These are phyloP conservation scores for Rhizopogon parksii DNA, from an alignment of 1,284 basidiomycete genomes.

Conservation along the genomic window DNA sequence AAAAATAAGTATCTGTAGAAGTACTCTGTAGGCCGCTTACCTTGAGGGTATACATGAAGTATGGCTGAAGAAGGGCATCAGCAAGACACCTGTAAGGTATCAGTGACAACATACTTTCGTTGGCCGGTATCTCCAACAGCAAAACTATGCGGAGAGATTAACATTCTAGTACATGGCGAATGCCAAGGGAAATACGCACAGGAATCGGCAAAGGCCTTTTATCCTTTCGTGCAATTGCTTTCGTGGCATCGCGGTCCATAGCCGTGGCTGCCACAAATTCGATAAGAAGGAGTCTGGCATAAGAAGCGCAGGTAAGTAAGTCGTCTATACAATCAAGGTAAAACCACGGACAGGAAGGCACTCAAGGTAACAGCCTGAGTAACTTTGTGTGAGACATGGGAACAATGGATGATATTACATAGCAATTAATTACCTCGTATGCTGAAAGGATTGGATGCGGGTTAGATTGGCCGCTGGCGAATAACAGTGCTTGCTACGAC, in stretches of 20 bases:
- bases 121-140: slow-evolving; percentile 71
- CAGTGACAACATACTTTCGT: slow-evolving; percentile 49
- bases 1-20: slow-evolving; percentile 1
- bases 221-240: slow-evolving; percentile 72
- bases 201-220: slow-evolving; percentile 72
- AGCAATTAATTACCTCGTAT: slow-evolving; percentile 28
- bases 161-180: background rate
- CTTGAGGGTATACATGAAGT: slow-evolving; percentile 86
- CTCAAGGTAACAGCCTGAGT: slow-evolving; percentile 68
- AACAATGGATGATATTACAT: slow-evolving; percentile 18
- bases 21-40: slow-evolving; percentile 30
- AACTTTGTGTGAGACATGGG: slow-evolving; percentile 23
- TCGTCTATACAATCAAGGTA: slow-evolving; percentile 17
- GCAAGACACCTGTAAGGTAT: slow-evolving; percentile 4
- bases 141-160: slow-evolving; percentile 40
- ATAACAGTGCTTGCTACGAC: slow-evolving; percentile 17
- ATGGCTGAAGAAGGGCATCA: slow-evolving; percentile 39
- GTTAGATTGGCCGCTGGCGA: background rate
- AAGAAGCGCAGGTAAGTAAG: slow-evolving; percentile 11
- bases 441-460: slow-evolving; percentile 16
- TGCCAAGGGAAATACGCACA: slow-evolving; percentile 29
- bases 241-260: slow-evolving; percentile 49
- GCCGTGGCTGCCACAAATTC: slow-evolving; percentile 76
- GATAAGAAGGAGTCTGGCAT: slow-evolving; percentile 65
- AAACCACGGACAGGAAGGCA: slow-evolving; percentile 60